Conservation (phyloP, 257 asterid species). For the Thymus mandschuricus region DNA sequence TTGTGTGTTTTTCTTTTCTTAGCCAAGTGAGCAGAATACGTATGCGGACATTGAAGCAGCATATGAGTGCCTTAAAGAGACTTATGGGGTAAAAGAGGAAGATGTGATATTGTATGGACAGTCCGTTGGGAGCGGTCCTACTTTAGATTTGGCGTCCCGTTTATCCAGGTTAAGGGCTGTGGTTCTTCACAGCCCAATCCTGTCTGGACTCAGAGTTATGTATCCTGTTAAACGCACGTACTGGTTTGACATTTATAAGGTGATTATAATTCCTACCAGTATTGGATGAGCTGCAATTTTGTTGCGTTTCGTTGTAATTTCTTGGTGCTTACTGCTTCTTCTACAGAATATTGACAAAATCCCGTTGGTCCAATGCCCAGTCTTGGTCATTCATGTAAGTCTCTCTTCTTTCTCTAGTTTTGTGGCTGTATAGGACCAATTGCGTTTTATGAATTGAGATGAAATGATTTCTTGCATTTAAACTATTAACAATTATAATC, state of each 20-base stretch:
- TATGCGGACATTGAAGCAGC: slow-evolving; percentile 96
- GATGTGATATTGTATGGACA: slow-evolving; percentile 90
- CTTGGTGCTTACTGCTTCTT: slow-evolving; percentile 22
- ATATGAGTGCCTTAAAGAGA: slow-evolving; percentile 76
- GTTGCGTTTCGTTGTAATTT: slow-evolving; percentile 22
- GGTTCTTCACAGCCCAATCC: slow-evolving; percentile 95
- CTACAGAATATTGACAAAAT: slow-evolving; percentile 94
- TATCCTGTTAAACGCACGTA: slow-evolving; percentile 92
- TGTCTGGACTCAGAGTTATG: slow-evolving; percentile 94
- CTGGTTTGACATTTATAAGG: slow-evolving; percentile 99
- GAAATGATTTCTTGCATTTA: slow-evolving; percentile 3
- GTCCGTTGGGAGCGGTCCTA: slow-evolving; percentile 98
- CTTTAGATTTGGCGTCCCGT: slow-evolving; percentile 87
- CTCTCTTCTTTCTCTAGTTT: slow-evolving; percentile 19
- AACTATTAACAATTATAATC: slow-evolving; percentile 14
- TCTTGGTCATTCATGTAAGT: slow-evolving; percentile 92
- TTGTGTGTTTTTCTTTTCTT: slow-evolving; percentile 30
- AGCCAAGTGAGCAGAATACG: slow-evolving; percentile 95
- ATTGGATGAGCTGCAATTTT: slow-evolving; percentile 22
- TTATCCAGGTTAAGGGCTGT: slow-evolving; percentile 82
- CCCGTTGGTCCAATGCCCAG: slow-evolving; percentile 82
- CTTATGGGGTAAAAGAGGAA: slow-evolving; percentile 85
- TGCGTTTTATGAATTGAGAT: slow-evolving; percentile 14
- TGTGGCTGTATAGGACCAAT: slow-evolving; percentile 8
- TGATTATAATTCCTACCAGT: slow-evolving; percentile 33